These are phyloP conservation scores for Chlorophyllum brunneum DNA, from an alignment of 768 basidiomycete genomes.

Conservation along the genomic window DNA sequence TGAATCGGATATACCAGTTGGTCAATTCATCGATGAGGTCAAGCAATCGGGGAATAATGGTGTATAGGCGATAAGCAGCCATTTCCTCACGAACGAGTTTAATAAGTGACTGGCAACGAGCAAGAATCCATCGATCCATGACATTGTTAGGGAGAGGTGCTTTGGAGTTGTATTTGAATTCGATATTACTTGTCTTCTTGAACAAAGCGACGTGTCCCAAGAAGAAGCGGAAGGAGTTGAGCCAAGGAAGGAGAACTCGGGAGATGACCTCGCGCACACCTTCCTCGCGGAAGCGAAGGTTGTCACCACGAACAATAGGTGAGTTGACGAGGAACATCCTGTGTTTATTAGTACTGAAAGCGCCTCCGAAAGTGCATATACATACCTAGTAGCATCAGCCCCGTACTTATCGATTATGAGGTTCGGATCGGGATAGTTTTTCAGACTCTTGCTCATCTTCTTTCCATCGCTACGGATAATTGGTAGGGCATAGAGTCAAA, in stretches of 20 bases:
- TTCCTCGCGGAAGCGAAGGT: constrained; percentile 96
- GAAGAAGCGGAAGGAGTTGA: constrained; percentile 99
- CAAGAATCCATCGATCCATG: constrained; percentile 99
- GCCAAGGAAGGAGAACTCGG: constrained; percentile 95
- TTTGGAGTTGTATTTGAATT: constrained; percentile 87
- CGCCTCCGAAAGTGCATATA: background rate
- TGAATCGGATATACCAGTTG: constrained; percentile 99
- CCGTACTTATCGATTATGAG: constrained; percentile 88
- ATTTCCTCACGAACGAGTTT: constrained; percentile 89
- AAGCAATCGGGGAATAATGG: constrained; percentile 91
- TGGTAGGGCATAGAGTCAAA: background rate
- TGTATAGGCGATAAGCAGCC: constrained; percentile 96
- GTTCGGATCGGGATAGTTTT: constrained; percentile 96
- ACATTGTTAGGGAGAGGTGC: constrained; percentile 84
- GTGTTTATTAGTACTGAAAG: background rate
- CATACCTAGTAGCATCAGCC: constrained; percentile 88
- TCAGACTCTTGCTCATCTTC: constrained; percentile 98
- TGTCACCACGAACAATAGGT: constrained; percentile 96
- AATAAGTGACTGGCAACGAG: constrained; percentile 96
- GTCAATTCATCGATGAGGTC: constrained; percentile 94
- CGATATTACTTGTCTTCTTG: constrained; percentile 71
- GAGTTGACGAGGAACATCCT: constrained; percentile 99
- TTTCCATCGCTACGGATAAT: constrained; percentile 73
- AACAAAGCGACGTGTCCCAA: constrained; percentile 87
- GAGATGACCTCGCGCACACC: constrained; percentile 96